Evolutionary conservation across 2,329 filamentous ascomycete genomes (phyloP).

Genomic region (Sordariomycetes sp.): DNA sequence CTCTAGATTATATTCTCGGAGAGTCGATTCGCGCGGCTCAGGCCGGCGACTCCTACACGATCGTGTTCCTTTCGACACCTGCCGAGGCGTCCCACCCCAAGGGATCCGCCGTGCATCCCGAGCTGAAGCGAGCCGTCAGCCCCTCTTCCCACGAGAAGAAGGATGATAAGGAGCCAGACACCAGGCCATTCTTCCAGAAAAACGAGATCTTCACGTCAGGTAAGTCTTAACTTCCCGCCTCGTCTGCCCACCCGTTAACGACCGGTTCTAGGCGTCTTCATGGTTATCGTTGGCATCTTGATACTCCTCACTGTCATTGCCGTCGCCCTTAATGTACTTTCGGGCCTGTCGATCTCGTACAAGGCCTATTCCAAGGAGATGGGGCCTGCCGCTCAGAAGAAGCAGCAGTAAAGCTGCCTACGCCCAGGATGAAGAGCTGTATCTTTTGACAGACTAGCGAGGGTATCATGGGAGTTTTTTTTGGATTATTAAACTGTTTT

Average conservation of each 20-base stretch:
- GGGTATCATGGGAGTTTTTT: constrained; percentile 1
- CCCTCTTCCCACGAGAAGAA: constrained; percentile 19
- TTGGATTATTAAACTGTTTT: not conserved
- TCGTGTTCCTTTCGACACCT: constrained; percentile 58
- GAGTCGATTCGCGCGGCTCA: constrained; percentile 29
- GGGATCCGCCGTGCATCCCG: constrained; percentile 45
- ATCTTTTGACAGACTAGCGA: not conserved
- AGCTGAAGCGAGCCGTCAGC: constrained; percentile 55
- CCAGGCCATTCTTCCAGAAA: constrained; percentile 66
- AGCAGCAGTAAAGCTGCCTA: constrained; percentile 24
- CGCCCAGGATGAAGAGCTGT: not conserved
- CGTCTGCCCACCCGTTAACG: not conserved
- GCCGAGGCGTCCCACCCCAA: not conserved
- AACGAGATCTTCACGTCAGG: constrained; percentile 92
- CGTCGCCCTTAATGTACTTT: constrained; percentile 65
- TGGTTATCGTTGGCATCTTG: constrained; percentile 62
- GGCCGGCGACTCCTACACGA: constrained; percentile 48
- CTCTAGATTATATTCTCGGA: constrained; percentile 40
- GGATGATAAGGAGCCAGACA: constrained; percentile 25
- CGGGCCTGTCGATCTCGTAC: constrained; percentile 80
- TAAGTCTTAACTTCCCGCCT: constrained; percentile 27
- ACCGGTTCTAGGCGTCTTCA: constrained; percentile 62
- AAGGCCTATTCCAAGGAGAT: constrained; percentile 95
- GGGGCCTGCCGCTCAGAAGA: constrained; percentile 81
- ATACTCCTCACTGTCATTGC: constrained; percentile 69